Percentiles rank a stretch among this genome's conserved stretches.
phyloP scores from a whole-genome alignment of 345 rosid genomes.

The Cardamine chenopodiifolia region DNA sequence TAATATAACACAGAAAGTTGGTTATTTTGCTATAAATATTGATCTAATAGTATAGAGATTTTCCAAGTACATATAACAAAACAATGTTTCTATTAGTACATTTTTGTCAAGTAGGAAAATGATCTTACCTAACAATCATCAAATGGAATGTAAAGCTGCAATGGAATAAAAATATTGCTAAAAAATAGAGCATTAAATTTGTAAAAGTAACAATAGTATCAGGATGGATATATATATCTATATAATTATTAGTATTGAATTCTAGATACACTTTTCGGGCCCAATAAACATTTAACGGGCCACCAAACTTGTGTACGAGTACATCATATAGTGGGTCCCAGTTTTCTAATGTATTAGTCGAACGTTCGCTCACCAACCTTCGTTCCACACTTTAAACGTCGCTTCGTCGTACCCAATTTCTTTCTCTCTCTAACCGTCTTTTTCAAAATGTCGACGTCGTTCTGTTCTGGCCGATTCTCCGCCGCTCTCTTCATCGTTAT shows the following conservation, averaged over 20 bases:
- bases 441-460: slow-evolving; percentile 39
- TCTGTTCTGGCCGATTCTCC: slow-evolving; percentile 21
- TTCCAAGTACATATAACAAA: not conserved
- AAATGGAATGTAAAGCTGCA: not conserved
- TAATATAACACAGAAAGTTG: no score
- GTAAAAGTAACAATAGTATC: not conserved
- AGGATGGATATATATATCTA: no score
- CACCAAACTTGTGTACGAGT: slow-evolving; percentile 10
- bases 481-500: slow-evolving; percentile 49
- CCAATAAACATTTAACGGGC: slow-evolving; percentile 26
- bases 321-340: slow-evolving; percentile 2
- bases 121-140: not conserved
- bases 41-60: no score
- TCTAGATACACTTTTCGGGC: slow-evolving; percentile 10
- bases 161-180: not conserved
- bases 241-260: slow-evolving; percentile 19
- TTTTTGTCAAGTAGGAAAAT: not conserved
- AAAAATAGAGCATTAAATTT: slow-evolving; percentile 11
- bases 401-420: slow-evolving; percentile 12
- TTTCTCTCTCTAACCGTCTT: not conserved
- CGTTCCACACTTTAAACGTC: slow-evolving; percentile 12
- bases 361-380: slow-evolving; percentile 10
- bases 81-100: not conserved
- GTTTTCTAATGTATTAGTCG: not conserved
- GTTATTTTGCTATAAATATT: no score